Base-by-base conservation (phyloP, 1,284 basidiomycete genomes). In the Irpex sp. region DNA sequence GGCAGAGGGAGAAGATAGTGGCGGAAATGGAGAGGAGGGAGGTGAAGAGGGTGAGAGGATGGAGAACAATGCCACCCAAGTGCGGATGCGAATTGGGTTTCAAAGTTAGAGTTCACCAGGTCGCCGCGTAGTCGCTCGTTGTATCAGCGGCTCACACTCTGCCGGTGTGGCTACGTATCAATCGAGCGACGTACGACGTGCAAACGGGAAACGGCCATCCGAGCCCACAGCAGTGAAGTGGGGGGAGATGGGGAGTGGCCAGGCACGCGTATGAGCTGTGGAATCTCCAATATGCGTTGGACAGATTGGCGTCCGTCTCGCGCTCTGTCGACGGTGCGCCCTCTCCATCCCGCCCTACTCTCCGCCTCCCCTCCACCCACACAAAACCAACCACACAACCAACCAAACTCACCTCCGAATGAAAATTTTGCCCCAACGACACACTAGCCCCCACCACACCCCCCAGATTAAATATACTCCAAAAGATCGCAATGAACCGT, bases 401-500 rank as follows among this genome's bases (percentile, higher is more conserved):
- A 34, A 34, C 3, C 54, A 13, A 8, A 69, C 73, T 60, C 59
- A 80, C 80, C 58, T 67, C 76, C 15, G 76, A 78, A 55, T 82
- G 63, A 66, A 76, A 82, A 68, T 84, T 84, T 67, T 80, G 77
- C 0, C 80, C 85, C 40, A 88, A 75, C 13, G 85, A 80, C 47
- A 89, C 84, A 8, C 85, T 80, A 2, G 83, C 79, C 8, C 88
- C 88, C 36, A 89, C 81, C 9, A 87, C 85, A 11, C 85, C 85
- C 21, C 88, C 85, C 38, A 87, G 68, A 66, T 88, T 88, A 77
- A 90, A 89, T 68, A 88, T 83, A 59, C 81, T 77, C 89, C 89
- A 91, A 74, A 91, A 87, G 62, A 89, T 77, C 40, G 85, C 87
- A 66, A 96, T 93, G 73, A 83, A 92, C 61, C 78, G 79, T 13